Evolutionary conservation across 192 early-diverging fungal genomes (phyloP).

Genomic region (Mortierella hygrophila): DNA sequence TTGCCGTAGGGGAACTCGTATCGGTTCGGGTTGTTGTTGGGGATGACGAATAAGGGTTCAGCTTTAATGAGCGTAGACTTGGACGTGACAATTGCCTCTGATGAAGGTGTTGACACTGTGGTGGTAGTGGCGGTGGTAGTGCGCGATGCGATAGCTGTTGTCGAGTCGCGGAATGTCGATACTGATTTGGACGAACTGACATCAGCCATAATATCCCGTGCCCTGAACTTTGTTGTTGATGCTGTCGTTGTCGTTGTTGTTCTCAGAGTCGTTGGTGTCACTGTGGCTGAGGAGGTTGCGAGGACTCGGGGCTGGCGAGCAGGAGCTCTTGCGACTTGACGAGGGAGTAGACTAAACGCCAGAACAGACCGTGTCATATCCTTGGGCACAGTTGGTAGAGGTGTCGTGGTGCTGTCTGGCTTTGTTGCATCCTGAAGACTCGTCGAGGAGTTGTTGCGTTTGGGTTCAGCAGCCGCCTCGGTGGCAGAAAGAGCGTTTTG

Average conservation of each 20-base stretch:
- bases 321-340: slow-evolving; percentile 9
- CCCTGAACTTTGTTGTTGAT: slow-evolving; percentile 7
- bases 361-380: background rate
- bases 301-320: background rate
- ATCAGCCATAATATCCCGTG: slow-evolving; percentile 6
- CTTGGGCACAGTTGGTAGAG: background rate
- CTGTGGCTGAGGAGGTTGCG: background rate
- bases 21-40: background rate
- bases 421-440: background rate
- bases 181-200: background rate
- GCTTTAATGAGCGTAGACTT: slow-evolving; percentile 13
- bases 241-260: background rate
- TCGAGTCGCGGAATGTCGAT: background rate
- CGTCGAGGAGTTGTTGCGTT: background rate
- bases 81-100: background rate
- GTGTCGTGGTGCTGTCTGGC: background rate
- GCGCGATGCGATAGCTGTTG: background rate
- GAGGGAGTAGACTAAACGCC: slow-evolving; percentile 24
- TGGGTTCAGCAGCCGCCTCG: background rate
- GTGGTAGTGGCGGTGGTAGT: background rate
- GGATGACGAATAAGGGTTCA: slow-evolving; percentile 14
- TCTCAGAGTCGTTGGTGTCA: background rate
- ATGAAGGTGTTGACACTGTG: background rate
- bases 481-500: background rate
- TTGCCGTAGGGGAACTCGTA: slow-evolving; percentile 40